These are phyloP conservation scores for Aspergillus awamori DNA, from an alignment of 2,329 filamentous ascomycete genomes.

Conservation along the genomic window DNA sequence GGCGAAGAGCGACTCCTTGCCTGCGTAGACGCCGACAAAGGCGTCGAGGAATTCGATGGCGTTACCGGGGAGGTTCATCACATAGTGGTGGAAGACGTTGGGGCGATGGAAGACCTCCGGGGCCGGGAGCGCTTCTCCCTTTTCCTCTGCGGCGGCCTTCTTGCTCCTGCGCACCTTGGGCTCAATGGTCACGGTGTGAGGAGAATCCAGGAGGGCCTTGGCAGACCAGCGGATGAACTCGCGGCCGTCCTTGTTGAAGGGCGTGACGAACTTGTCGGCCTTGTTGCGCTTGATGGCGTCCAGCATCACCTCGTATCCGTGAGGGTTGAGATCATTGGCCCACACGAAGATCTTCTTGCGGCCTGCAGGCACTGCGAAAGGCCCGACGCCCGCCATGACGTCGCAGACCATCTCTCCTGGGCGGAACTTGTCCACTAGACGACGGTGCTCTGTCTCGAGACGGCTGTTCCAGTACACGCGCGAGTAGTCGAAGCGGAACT, in stretches of 20 bases:
- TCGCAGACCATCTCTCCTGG: conserved; percentile 90
- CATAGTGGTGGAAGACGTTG: conserved; percentile 82
- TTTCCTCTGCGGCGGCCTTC: conserved; percentile 22
- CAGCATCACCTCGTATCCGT: conserved; percentile 73
- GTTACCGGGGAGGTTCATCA: conserved; percentile 95
- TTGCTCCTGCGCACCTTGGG: conserved; percentile 44
- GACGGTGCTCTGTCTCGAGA: conserved; percentile 83
- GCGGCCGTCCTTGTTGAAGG: conserved; percentile 81
- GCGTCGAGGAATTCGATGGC: conserved; percentile 79
- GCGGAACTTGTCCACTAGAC: conserved; percentile 74
- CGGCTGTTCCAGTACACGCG: conserved; percentile 99
- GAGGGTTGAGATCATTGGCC: conserved; percentile 96
- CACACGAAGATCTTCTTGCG: conserved; percentile 90
- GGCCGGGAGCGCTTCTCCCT: conserved; percentile 35
- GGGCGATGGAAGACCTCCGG: conserved; percentile 52
- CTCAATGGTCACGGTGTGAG: conserved; percentile 58
- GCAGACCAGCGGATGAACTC: conserved; percentile 75
- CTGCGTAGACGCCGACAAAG: conserved; percentile 80
- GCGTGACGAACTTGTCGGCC: conserved; percentile 71
- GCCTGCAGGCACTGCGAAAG: conserved; percentile 89
- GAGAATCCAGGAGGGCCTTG: conserved; percentile 53
- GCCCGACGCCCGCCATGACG: conserved; percentile 95
- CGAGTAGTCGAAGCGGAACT: conserved; percentile 90
- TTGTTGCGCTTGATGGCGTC: conserved; percentile 78
- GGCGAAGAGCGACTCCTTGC: conserved; percentile 66